Evolutionary conservation across 2,329 filamentous ascomycete genomes (phyloP), one percentile per base, ranked within the genome.

Genomic region (Aurifilum marmelostoma): DNA sequence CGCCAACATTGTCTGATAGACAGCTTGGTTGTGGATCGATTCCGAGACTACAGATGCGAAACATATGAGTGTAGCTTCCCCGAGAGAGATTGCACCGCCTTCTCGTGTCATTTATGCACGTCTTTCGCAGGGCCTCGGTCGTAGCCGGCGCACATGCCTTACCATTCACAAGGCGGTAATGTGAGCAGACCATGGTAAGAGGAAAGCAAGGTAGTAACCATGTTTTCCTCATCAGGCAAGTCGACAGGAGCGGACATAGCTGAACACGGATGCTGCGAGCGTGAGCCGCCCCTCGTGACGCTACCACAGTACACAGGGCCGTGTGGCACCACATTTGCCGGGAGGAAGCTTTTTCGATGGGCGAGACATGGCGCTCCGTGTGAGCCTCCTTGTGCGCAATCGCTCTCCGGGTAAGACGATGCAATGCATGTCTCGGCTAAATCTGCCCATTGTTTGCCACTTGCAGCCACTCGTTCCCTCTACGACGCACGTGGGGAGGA

Each of bases 361-460:
- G 63, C 63, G 60, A 69, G 67, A 67, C 67, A 60, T 61, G 63
- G 63, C 54, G 67, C 69, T 67, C 63, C 67, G 67, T 67, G 60
- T 65, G 43, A 61, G 65, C 65, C 69, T 67, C 69, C 54, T 47
- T 71, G 69, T 69, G 69, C 69, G 67, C 62, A 67, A 71, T 71
- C 69, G 61, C 56, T 59, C 39, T 37, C 58, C 50, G 62, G 63
- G 64, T 65, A 34, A 41, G 41, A 61, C 61, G 39, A 64, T 32
- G 41, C 54, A 8, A 71, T 71, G 69, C 43, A 69, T 71, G 69
- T 71, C 69, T 71, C 69, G 69, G 69, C 67, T 71, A 71, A 63
- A 67, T 56, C 61, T 71, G 67, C 59, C 68, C 50, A 60, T 66
- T 66, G 67, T 67, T 69, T 69, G 69, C 67, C 52, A 56, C 29